Base-by-base conservation (phyloP, 2,329 filamentous ascomycete species). In the Neofusicoccum kwambonambiense region DNA sequence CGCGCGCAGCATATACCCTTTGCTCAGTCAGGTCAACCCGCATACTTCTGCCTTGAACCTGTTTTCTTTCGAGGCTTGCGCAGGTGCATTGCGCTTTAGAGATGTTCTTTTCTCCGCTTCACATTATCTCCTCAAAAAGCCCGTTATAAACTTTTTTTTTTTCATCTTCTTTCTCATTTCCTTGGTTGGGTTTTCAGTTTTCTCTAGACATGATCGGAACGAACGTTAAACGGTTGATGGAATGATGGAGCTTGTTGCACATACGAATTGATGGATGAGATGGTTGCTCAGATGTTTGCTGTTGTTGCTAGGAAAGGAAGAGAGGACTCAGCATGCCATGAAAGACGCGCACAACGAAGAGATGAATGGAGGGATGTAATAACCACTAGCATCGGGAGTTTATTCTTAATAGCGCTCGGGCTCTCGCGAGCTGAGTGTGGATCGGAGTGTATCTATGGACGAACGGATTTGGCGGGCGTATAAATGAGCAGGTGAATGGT, bases 1-100 rank as follows among this genome's bases (percentile, higher is more conserved):
- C 12, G 22, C 56, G 56, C 56, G 31, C 39, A 17, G 41, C 56
- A 47, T 60, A 60, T 60, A 60, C 56, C 56, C 56, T 60, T 57
- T 57, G 13, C 15, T 35, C 9, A 5, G 13, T 17, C 34, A 15
- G 31, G 15, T 2, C 31, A 9, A 19, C 6, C 19, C 34, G 31
- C 11, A 8, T 22, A 15, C 4, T 5, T 12, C 31, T n/a, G 4
- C 4, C 17, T 41, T 41, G 12, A 3, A 6, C 50, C 34, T 22
- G 22, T 9, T 34, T 51, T 34, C 11, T 9, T 27, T 9, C 17
- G 8, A 45, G 42, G 7, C 12, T 17, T 13, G 45, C 45, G 13
- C 8, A 45, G 12, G 9, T 41, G 11, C 5, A 13, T 45, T 19
- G 42, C 15, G 13, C 4, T 22, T 12, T 27, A 50, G 42, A 45